phyloP scores from a whole-genome alignment of 2,329 filamentous ascomycete species.

The Leptoxyphium fumago region DNA sequence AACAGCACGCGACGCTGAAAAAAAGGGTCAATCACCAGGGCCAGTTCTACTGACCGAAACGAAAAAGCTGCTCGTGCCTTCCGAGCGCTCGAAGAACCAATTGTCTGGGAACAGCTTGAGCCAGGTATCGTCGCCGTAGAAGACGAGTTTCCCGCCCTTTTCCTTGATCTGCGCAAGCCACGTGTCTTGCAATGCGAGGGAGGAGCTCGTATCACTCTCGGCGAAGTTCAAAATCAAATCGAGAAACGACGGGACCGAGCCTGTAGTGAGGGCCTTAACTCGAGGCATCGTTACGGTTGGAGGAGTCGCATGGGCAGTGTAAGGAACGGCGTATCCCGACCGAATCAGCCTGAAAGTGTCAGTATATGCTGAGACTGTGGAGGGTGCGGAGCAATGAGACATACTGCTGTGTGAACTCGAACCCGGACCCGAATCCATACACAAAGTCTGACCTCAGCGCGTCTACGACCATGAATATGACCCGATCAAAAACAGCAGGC shows the following conservation, averaged over 20 bases:
- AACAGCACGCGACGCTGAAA: too few species aligned
- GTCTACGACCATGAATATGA: conserved; percentile 97
- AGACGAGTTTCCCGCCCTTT: conserved; percentile 62
- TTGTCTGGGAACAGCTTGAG: conserved; percentile 75
- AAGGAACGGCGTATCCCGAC: conserved; percentile 71
- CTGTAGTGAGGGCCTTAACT: conserved; percentile 92
- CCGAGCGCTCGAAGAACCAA: conserved; percentile 61
- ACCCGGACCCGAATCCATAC: conserved; percentile 65
- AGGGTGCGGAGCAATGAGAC: conserved; percentile 5
- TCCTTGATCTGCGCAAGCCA: conserved; percentile 90
- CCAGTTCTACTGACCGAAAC: conserved; percentile 58
- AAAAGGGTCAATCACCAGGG: conserved; percentile 11
- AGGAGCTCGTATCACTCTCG: conserved; percentile 82
- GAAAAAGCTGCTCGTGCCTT: conserved; percentile 96
- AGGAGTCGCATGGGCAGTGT: conserved; percentile 89
- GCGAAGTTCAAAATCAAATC: conserved; percentile 95
- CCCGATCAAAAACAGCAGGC: conserved; percentile 56
- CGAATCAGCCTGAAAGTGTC: conserved; percentile 54
- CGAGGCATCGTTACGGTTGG: conserved; percentile 97
- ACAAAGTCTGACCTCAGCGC: conserved; percentile 93
- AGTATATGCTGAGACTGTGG: not conserved
- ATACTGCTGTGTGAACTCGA: conserved; percentile 77
- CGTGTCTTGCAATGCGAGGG: conserved; percentile 75
- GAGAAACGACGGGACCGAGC: conserved; percentile 93
- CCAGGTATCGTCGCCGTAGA: conserved; percentile 98